Evolutionary conservation across 2,329 filamentous ascomycete species (phyloP).

Genomic region (Claviceps cyperi): DNA sequence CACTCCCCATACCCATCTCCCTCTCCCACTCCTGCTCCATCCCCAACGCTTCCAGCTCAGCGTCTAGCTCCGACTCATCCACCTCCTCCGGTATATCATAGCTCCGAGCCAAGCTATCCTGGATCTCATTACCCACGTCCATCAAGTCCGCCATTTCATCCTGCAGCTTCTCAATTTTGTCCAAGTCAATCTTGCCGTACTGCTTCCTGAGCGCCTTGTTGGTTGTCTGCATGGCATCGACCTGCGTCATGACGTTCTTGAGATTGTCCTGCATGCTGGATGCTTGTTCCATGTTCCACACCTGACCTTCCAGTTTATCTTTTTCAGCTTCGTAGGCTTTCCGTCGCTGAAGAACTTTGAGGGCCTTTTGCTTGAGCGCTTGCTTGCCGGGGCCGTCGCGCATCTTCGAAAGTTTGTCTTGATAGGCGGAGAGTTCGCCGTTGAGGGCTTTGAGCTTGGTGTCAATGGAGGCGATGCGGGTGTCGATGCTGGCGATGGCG

Average conservation of each 20-base stretch:
- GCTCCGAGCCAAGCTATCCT: slow-evolving; percentile 78
- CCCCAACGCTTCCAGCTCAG: slow-evolving; percentile 85
- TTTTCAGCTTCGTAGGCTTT: slow-evolving; percentile 91
- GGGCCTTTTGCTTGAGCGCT: slow-evolving; percentile 83
- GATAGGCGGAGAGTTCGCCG: slow-evolving; percentile 77
- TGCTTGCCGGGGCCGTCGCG: slow-evolving; percentile 88
- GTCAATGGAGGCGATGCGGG: slow-evolving; percentile 73
- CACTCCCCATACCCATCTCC: slow-evolving; percentile 33
- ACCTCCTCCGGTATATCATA: slow-evolving; percentile 97
- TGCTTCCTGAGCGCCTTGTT: slow-evolving; percentile 86
- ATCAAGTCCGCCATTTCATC: slow-evolving; percentile 98
- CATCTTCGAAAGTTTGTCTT: slow-evolving; percentile 79
- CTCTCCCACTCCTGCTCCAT: slow-evolving; percentile 85
- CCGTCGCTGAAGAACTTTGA: slow-evolving; percentile 83
- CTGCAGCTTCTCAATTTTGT: slow-evolving; percentile 94
- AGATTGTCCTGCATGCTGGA: slow-evolving; percentile 98
- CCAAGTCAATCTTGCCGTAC: slow-evolving; percentile 93
- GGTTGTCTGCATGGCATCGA: slow-evolving; percentile 93
- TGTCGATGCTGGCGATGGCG: slow-evolving; percentile 76
- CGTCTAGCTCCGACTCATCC: slow-evolving; percentile 90
- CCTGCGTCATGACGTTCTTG: slow-evolving; percentile 95
- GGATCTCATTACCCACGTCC: slow-evolving; percentile 96
- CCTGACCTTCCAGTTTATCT: slow-evolving; percentile 84
- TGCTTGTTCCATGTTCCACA: slow-evolving; percentile 98
- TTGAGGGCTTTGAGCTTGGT: slow-evolving; percentile 90